Conservation (phyloP, 2,329 filamentous ascomycete species). For the Thielaviopsis euricoi region DNA sequence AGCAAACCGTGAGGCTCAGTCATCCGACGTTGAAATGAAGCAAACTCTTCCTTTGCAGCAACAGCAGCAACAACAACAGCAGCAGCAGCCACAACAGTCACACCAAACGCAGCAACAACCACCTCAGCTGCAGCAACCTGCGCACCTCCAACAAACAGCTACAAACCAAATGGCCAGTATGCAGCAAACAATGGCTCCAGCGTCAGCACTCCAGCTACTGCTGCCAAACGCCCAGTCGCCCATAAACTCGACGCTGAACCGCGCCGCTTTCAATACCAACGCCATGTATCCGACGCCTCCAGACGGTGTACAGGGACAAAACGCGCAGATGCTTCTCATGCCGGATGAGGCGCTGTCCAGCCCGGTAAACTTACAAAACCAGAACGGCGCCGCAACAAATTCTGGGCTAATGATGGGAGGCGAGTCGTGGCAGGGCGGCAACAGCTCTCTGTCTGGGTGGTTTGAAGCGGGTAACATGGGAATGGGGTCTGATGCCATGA, state of each 20-base stretch:
- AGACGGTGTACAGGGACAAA: constrained; percentile 40
- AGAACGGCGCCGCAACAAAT: neutral
- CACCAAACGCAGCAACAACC: neutral
- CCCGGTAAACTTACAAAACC: constrained; percentile 19
- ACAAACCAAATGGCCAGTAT: neutral
- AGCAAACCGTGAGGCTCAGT: constrained; percentile 31
- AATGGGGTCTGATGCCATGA: constrained; percentile 14
- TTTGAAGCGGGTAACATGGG: constrained; percentile 45
- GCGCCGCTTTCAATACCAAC: constrained; percentile 29
- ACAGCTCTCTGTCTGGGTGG: constrained; percentile 31
- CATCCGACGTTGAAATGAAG: neutral
- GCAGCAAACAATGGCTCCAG: neutral
- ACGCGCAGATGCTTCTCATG: constrained; percentile 14
- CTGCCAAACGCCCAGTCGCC: constrained; percentile 35
- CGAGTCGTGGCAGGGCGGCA: constrained; percentile 10
- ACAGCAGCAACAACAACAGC: neutral
- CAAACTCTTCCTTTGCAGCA: neutral
- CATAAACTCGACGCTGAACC: constrained; percentile 25
- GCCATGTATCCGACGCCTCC: constrained; percentile 59
- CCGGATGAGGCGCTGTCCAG: constrained; percentile 42
- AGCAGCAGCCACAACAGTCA: neutral
- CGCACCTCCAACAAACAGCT: neutral
- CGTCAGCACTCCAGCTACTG: constrained; percentile 19
- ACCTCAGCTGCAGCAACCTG: neutral
- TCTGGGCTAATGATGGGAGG: neutral